These are phyloP conservation scores for Hirsutella rhossiliensis DNA, from an alignment of 2,329 filamentous ascomycete genomes.

Conservation along the genomic window DNA sequence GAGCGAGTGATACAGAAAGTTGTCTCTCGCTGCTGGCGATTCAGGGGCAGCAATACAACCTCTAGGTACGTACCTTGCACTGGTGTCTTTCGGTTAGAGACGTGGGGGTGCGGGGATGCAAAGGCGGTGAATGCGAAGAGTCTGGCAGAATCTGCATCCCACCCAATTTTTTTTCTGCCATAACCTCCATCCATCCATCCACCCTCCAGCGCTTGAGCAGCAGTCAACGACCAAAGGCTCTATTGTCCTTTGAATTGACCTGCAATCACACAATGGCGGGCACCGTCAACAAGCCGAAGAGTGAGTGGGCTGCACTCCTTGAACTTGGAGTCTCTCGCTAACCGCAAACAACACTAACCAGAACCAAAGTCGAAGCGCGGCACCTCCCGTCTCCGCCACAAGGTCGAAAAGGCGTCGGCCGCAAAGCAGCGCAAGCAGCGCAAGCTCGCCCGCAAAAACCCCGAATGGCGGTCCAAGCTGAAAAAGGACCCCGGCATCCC, in stretches of 20 bases:
- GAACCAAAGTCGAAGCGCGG: constrained; percentile 92
- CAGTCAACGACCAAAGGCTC: background rate
- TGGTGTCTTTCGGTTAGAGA: background rate
- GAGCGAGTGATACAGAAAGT: too few relatives aligned
- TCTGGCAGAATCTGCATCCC: constrained; percentile 25
- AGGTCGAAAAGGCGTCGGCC: constrained; percentile 85
- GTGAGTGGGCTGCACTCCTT: constrained; percentile 20
- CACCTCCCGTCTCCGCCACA: constrained; percentile 80
- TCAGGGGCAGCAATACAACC: too few relatives aligned
- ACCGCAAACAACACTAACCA: constrained; percentile 21
- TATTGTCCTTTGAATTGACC: background rate
- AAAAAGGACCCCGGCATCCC: constrained; percentile 99
- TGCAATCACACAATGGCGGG: constrained; percentile 32
- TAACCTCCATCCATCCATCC: constrained; percentile 1
- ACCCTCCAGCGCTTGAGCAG: background rate
- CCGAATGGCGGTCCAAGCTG: constrained; percentile 85
- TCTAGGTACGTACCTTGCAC: too few relatives aligned
- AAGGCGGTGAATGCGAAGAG: constrained; percentile 17
- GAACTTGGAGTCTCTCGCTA: background rate
- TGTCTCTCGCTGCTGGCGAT: too few relatives aligned
- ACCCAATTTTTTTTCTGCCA: constrained; percentile 22
- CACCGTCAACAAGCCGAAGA: constrained; percentile 42
- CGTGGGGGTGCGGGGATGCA: background rate
- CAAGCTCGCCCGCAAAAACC: constrained; percentile 90
- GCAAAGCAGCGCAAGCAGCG: constrained; percentile 84